A percentile compares a stretch with the other conserved stretches of the same genome.
Evolutionary conservation across 1,284 basidiomycete genomes (phyloP).

Genomic region (Coniophora puteana): DNA sequence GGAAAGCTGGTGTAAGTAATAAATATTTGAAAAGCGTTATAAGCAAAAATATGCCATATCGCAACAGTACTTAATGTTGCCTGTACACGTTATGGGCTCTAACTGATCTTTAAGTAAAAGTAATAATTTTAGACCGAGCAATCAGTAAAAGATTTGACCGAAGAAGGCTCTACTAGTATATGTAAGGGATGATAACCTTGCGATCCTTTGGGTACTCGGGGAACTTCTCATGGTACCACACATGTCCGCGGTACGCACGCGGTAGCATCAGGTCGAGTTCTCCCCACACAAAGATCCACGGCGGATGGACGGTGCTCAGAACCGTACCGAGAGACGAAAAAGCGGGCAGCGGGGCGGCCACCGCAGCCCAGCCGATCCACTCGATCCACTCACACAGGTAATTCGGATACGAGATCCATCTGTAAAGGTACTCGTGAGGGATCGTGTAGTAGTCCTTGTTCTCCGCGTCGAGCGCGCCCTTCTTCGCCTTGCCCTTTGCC

Average conservation of each 20-base stretch:
- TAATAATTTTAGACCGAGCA: too few relatives aligned
- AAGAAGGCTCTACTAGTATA: too few relatives aligned
- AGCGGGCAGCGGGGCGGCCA: conserved; percentile 43
- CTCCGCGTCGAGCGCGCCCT: conserved; percentile 20
- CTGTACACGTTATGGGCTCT: too few relatives aligned
- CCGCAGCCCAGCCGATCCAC: conserved; percentile 78
- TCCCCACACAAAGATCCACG: conserved; percentile 72
- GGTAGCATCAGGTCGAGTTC: conserved; percentile 77
- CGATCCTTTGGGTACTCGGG: conserved; percentile 63
- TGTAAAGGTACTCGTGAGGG: conserved; percentile 79
- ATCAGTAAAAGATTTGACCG: too few relatives aligned
- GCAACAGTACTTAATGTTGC: too few relatives aligned
- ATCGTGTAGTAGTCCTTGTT: conserved; percentile 66
- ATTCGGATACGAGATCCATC: conserved; percentile 86
- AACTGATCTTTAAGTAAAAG: too few relatives aligned
- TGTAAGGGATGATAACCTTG: conserved; percentile 60
- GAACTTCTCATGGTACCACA: conserved; percentile 78
- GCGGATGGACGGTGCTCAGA: conserved; percentile 49
- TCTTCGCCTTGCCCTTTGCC: conserved; percentile 35
- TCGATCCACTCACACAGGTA: conserved; percentile 92
- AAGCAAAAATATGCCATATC: too few relatives aligned
- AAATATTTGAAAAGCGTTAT: too few relatives aligned
- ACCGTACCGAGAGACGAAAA: conserved; percentile 29
- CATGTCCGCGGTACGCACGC: conserved; percentile 74
- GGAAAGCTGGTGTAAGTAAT: too few relatives aligned